Evolutionary conservation across 352 stramenopile species (phyloP).

Genomic region (Phytopythium aichiense): DNA sequence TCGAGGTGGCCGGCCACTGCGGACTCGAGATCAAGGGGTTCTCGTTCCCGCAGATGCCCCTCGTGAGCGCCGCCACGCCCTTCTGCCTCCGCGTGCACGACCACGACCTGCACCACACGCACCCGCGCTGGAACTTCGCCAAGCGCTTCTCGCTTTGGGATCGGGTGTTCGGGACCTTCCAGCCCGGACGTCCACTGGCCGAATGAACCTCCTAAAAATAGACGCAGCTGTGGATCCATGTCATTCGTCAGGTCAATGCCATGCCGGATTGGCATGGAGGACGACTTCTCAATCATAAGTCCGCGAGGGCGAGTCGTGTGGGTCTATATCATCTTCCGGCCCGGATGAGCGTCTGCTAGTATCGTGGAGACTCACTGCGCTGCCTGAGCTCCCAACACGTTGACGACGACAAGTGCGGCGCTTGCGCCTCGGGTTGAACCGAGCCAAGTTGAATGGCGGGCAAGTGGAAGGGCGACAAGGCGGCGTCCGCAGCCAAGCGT

Average conservation of each 20-base stretch:
- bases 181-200: constrained; percentile 16
- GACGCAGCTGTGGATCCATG: background rate
- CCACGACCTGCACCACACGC: constrained; percentile 85
- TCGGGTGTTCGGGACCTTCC: constrained; percentile 80
- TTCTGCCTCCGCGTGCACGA: constrained; percentile 76
- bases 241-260: background rate
- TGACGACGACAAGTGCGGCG: background rate
- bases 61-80: constrained; percentile 35
- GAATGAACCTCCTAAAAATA: background rate
- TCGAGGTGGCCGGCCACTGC: constrained; percentile 82
- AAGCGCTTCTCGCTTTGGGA: constrained; percentile 89
- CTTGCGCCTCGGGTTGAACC: background rate
- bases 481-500: constrained; percentile 21
- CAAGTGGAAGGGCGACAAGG: constrained; percentile 44
- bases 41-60: constrained; percentile 82
- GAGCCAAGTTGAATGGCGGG: background rate
- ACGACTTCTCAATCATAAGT: background rate
- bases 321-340: background rate
- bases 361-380: background rate
- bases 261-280: background rate
- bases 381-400: background rate
- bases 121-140: constrained; percentile 81
- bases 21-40: constrained; percentile 81
- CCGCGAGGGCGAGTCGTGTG: background rate
- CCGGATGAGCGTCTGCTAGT: background rate